Base-by-base conservation (phyloP, 2,329 filamentous ascomycete genomes). In the Pseudogymnoascus sp. region DNA sequence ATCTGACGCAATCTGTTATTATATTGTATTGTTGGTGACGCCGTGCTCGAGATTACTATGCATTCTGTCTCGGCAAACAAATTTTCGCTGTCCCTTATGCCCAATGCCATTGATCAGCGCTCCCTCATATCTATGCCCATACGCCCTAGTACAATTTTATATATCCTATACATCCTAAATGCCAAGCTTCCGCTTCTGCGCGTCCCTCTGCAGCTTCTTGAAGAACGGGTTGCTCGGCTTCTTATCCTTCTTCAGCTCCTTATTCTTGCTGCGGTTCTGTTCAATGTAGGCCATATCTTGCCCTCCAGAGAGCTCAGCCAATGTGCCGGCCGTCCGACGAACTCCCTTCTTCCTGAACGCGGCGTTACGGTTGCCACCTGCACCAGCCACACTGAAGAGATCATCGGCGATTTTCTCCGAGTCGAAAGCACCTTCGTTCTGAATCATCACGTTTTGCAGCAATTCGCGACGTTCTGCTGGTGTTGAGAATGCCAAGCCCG, bases 211-310 rank as follows among this genome's bases (percentile, higher is more conserved):
- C 64, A 88, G 75, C 73, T 88, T 88, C 75, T 83, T 85, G 75
- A 89, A 89, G 71, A 89, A 85, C 0, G 81, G 76, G 69, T 77
- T 82, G 67, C 83, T 83, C 64, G 81, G 78, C n/a, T 75, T 78
- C 62, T 78, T 78, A 69, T 85, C 84, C 71, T 85, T 83, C 78
- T 87, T 88, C 70, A 87, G 75, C 66, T 81, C 79, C 76, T 86
- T 87, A 71, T 90, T 91, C 67, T 82, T 81, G 69, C 82, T 86
- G 79, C 87, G 88, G 75, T 90, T 91, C 75, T 90, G 88, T 75
- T 93, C 90, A 63, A 91, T 86, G 73, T 93, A 97, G n/a, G 93
- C 93, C 95, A 99, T 97, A 72, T 96, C 91, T 72, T 96, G 90
- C 0, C 93, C 95, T 63, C 95, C 95, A 62, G 90, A 91, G 62